Evolutionary conservation across 2,329 filamentous ascomycete species (phyloP).

Genomic region (Talaromyces marneffei): DNA sequence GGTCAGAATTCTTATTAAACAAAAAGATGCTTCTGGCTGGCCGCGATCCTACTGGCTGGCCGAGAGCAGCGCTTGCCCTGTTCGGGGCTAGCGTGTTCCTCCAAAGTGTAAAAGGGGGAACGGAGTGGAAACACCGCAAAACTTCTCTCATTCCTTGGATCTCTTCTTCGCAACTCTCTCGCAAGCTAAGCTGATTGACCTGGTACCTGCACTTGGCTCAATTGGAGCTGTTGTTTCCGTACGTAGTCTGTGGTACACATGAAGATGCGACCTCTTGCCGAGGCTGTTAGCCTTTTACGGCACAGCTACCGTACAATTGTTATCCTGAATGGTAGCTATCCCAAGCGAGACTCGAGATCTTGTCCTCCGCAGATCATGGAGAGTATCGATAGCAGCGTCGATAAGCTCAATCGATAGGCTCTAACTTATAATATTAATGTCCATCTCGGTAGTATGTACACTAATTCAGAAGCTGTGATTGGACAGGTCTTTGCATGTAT

Average conservation of each 20-base stretch:
- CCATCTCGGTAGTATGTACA: not conserved
- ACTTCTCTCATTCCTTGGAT: not conserved
- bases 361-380: not conserved
- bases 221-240: not conserved
- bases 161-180: slow-evolving; percentile 2
- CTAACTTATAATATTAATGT: too few species aligned
- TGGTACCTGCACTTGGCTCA: not conserved
- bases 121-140: not conserved
- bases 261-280: not conserved
- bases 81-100: not conserved
- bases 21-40: too few species aligned
- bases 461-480: not conserved
- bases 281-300: not conserved
- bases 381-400: not conserved
- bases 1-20: not conserved
- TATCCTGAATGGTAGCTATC: not conserved
- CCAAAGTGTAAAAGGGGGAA: slow-evolving; percentile 6
- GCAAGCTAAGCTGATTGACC: not conserved
- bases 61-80: not conserved
- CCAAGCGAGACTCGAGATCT: not conserved
- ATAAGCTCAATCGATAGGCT: not conserved
- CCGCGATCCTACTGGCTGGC: not conserved
- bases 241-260: not conserved
- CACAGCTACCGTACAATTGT: not conserved
- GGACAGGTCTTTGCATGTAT: not conserved